Evolutionary conservation across 2,329 filamentous ascomycete species (phyloP).

Genomic region (Metarhizium humberi): DNA sequence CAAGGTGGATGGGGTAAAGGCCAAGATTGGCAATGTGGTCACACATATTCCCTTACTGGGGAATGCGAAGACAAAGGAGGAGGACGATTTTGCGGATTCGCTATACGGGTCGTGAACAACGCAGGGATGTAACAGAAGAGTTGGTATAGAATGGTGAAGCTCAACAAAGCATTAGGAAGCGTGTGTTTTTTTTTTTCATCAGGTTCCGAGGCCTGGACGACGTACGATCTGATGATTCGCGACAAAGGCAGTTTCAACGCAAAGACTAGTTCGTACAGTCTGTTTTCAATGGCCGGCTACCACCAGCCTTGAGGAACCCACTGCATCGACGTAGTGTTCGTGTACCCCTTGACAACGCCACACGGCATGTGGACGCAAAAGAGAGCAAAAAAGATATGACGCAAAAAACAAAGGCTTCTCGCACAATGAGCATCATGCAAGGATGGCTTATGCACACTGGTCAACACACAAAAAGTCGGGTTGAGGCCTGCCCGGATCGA

Average conservation of each 20-base stretch:
- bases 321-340: too few species aligned
- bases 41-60: conserved; percentile 34
- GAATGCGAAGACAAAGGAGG: neutral
- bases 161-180: too few species aligned
- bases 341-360: too few species aligned
- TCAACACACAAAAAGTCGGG: neutral
- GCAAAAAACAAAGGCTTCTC: too few species aligned
- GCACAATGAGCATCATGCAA: too few species aligned
- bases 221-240: too few species aligned
- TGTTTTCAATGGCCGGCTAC: too few species aligned
- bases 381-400: neutral
- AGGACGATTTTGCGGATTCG: neutral
- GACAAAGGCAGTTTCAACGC: neutral
- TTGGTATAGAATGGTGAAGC: neutral
- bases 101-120: neutral
- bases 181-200: too few species aligned
- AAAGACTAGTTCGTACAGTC: neutral
- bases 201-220: too few species aligned
- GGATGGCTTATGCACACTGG: neutral
- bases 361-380: too few species aligned
- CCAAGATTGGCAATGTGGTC: conserved; percentile 66
- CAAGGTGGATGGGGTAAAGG: conserved; percentile 54
- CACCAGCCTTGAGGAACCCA: too few species aligned
- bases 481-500: conserved; percentile 10
- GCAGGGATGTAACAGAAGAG: neutral